Conservation (phyloP, 768 basidiomycete species). For the Pleurotus ostreatus region DNA sequence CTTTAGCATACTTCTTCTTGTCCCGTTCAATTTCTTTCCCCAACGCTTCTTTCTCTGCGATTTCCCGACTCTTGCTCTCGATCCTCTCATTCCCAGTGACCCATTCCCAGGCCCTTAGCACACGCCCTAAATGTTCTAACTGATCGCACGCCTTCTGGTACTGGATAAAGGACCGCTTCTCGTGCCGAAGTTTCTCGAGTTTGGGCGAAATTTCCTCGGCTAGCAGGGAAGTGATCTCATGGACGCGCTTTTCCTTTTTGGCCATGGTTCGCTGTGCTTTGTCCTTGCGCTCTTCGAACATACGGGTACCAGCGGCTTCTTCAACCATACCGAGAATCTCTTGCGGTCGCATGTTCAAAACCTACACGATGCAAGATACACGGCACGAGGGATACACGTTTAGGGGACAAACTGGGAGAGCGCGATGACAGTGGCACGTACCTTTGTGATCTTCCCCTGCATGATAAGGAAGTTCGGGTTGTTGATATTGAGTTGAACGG, state of each 20-base stretch:
- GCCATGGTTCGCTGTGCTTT: conserved; percentile 94
- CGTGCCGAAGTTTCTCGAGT: conserved; percentile 81
- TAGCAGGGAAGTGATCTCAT: conserved; percentile 79
- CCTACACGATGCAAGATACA: conserved; percentile 32
- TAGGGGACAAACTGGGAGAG: not conserved
- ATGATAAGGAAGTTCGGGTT: conserved; percentile 99
- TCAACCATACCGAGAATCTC: conserved; percentile 99
- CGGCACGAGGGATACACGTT: too few species aligned
- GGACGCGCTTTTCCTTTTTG: conserved; percentile 95
- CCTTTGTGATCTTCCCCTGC: conserved; percentile 99
- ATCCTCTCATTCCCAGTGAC: conserved; percentile 51
- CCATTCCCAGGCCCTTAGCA: conserved; percentile 90
- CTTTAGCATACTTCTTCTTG: conserved; percentile 47
- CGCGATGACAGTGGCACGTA: conserved; percentile 21
- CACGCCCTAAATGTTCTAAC: conserved; percentile 78
- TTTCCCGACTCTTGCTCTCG: conserved; percentile 51
- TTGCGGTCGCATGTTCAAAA: conserved; percentile 96
- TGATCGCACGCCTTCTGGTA: conserved; percentile 89
- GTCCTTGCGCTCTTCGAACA: conserved; percentile 99
- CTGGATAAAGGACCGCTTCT: conserved; percentile 85
- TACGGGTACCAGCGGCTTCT: conserved; percentile 96
- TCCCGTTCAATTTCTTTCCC: conserved; percentile 41
- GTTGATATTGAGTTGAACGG: conserved; percentile 98
- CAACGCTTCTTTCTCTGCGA: conserved; percentile 46
- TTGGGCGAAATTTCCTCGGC: conserved; percentile 93